Conservation (phyloP, 2,329 filamentous ascomycete genomes). For the Stagonosporopsis vannaccii region DNA sequence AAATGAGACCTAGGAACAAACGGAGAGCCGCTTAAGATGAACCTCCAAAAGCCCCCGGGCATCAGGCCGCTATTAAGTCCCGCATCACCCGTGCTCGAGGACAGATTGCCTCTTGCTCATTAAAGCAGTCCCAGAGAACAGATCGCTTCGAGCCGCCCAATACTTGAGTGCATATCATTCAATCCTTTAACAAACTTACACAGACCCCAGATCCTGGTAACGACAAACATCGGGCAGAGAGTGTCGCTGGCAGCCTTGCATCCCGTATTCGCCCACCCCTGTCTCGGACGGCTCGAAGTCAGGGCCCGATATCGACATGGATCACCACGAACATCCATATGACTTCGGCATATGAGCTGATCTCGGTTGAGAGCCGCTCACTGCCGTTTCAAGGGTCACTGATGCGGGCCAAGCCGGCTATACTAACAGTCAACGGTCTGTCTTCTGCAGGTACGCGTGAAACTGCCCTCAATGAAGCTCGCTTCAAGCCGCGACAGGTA, state of each 20-base stretch:
- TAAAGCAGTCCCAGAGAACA: constrained; percentile 1
- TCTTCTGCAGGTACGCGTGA: constrained; percentile 38
- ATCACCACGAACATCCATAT: constrained; percentile 29
- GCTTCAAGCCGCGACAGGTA: constrained; percentile 8
- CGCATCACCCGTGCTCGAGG: not conserved
- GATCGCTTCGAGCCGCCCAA: constrained; percentile 11
- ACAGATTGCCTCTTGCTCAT: constrained; percentile 6
- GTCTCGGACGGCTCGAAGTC: constrained; percentile 12
- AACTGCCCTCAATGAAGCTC: constrained; percentile 15
- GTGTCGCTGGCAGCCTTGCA: constrained; percentile 16
- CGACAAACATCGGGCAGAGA: constrained; percentile 13
- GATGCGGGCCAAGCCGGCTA: constrained; percentile 27
- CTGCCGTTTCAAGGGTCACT: constrained; percentile 21
- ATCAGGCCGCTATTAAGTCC: not conserved
- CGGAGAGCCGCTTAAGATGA: not conserved
- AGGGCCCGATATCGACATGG: constrained; percentile 14
- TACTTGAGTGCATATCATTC: constrained; percentile 19
- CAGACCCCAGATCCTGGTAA: constrained; percentile 15
- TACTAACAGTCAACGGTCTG: constrained; percentile 24
- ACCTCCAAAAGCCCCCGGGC: not conserved
- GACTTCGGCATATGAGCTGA: constrained; percentile 26
- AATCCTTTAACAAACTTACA: constrained; percentile 8
- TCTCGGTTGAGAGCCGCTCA: constrained; percentile 36
- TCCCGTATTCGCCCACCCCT: constrained; percentile 16
- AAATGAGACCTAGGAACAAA: not conserved